Evolutionary conservation across 1,139 yeast species (phyloP).

Genomic region (Pichia sp.): DNA sequence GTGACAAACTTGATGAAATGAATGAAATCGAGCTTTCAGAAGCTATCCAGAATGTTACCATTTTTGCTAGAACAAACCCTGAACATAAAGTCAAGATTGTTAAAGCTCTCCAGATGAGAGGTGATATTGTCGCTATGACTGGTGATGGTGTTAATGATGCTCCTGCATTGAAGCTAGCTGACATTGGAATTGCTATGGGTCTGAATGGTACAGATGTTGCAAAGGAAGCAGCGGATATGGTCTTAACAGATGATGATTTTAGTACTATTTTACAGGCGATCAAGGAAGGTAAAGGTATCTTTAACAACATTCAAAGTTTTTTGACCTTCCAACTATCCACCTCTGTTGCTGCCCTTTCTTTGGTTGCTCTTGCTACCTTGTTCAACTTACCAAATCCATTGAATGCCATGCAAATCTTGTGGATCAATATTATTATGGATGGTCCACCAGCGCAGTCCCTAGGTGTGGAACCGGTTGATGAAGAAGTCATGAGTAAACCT

Average conservation of each 20-base stretch:
- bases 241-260: slow-evolving; percentile 91
- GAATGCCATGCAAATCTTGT: slow-evolving; percentile 95
- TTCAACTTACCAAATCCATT: slow-evolving; percentile 91
- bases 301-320: slow-evolving; percentile 88
- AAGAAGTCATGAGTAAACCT: slow-evolving; percentile 89
- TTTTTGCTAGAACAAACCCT: slow-evolving; percentile 95
- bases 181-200: slow-evolving; percentile 98
- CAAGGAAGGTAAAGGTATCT: slow-evolving; percentile 95
- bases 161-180: slow-evolving; percentile 96
- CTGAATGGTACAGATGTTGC: slow-evolving; percentile 97
- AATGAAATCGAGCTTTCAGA: slow-evolving; percentile 61
- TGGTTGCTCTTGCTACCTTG: slow-evolving; percentile 80
- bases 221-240: slow-evolving; percentile 98
- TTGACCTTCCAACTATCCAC: slow-evolving; percentile 93
- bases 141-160: slow-evolving; percentile 99
- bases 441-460: slow-evolving; percentile 99
- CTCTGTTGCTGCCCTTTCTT: slow-evolving; percentile 86
- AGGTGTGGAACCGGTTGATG: slow-evolving; percentile 96
- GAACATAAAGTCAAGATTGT: slow-evolving; percentile 92
- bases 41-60: slow-evolving; percentile 74
- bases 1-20: slow-evolving; percentile 71
- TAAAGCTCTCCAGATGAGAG: slow-evolving; percentile 82
- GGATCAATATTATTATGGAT: slow-evolving; percentile 98
- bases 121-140: slow-evolving; percentile 97
- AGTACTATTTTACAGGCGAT: slow-evolving; percentile 88